Conservation (phyloP, 2,329 filamentous ascomycete species). For the Ceratocystis cacaofunesta region DNA sequence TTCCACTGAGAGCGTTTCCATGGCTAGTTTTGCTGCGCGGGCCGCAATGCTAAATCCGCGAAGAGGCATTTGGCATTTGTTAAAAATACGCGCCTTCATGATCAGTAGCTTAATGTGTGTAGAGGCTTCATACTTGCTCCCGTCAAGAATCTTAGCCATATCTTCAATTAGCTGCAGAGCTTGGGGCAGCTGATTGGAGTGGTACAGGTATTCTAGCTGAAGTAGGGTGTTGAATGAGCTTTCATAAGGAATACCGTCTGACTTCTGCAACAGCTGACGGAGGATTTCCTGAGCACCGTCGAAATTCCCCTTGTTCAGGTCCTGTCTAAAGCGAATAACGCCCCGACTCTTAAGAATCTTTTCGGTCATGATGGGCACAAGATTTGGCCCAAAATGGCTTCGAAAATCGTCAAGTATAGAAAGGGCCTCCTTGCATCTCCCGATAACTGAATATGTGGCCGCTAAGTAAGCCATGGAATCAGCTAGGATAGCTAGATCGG, state of each 20-base stretch:
- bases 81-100: conserved; percentile 56
- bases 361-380: conserved; percentile 18
- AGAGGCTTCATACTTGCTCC: conserved; percentile 35
- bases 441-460: conserved; percentile 19
- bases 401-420: conserved; percentile 29
- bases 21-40: conserved; percentile 58
- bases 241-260: conserved; percentile 37
- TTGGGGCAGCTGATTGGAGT: conserved; percentile 32
- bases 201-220: conserved; percentile 37
- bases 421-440: conserved; percentile 40
- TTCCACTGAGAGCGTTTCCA: conserved; percentile 52
- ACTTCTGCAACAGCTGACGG: conserved; percentile 36
- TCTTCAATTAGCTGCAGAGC: conserved; percentile 36
- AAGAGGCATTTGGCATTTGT: conserved; percentile 51
- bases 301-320: conserved; percentile 41
- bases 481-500: conserved; percentile 46
- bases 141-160: conserved; percentile 32
- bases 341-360: conserved; percentile 43
- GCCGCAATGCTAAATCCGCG: conserved; percentile 64
- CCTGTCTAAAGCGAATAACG: conserved; percentile 48
- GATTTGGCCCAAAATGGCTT: not conserved
- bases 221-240: conserved; percentile 36
- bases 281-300: conserved; percentile 37
- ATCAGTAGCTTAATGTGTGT: conserved; percentile 58
- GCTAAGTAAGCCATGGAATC: conserved; percentile 55